These are phyloP conservation scores for Heritiera fomes DNA, from an alignment of 345 rosid genomes.

Conservation along the genomic window DNA sequence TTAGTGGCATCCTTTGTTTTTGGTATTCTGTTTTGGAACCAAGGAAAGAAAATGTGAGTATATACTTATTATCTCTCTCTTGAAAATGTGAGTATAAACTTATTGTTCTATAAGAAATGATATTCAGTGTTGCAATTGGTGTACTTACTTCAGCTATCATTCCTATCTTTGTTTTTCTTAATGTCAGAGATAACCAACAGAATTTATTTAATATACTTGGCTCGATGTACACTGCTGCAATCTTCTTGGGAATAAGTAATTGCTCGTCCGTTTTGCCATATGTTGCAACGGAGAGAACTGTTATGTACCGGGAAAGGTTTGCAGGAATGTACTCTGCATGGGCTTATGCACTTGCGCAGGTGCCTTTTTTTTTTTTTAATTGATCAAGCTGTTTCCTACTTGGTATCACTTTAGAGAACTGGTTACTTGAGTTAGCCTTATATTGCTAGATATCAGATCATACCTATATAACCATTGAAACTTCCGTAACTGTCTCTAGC, in stretches of 20 bases:
- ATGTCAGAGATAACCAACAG: constrained; percentile 62
- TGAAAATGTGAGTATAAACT: constrained; percentile 48
- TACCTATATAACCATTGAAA: neutral
- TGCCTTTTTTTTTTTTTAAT: neutral
- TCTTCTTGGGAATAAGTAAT: constrained; percentile 67
- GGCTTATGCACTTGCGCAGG: constrained; percentile 75
- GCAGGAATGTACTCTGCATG: constrained; percentile 84
- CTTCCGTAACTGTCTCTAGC: neutral
- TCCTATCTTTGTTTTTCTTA: neutral
- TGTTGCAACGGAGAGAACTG: constrained; percentile 59
- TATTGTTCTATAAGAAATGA: neutral
- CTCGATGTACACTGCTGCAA: constrained; percentile 41
- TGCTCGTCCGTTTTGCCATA: constrained; percentile 59
- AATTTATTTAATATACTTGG: constrained; percentile 62
- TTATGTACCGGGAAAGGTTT: constrained; percentile 73
- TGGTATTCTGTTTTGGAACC: constrained; percentile 67
- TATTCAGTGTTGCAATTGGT: neutral
- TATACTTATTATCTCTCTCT: neutral
- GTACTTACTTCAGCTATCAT: neutral
- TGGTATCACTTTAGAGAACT: too few species aligned
- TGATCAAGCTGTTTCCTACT: neutral
- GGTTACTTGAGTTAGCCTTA: too few species aligned
- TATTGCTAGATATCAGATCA: too few species aligned
- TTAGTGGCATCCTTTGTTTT: constrained; percentile 48
- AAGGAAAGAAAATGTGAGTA: constrained; percentile 63